A percentile compares a stretch with the other conserved stretches of the same genome.
These are phyloP conservation scores for Euphorbia schlechtendalii DNA, from an alignment of 441 rosid species.

Conservation along the genomic window DNA sequence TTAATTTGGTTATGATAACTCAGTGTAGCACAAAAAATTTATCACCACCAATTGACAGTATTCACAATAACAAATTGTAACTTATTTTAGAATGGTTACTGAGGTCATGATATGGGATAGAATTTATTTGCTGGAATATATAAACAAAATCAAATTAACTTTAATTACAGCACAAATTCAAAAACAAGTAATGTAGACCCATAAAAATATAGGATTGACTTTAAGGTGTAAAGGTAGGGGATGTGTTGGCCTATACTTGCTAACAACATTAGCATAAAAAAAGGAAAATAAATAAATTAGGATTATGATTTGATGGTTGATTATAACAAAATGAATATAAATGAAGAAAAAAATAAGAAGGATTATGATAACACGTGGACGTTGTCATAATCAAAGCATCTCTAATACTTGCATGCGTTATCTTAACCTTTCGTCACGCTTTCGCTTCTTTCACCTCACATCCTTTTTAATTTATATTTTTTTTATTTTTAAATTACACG, in stretches of 20 bases:
- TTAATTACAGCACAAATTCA: not conserved
- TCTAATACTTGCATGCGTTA: conserved; percentile 38
- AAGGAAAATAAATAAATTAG: too few relatives aligned
- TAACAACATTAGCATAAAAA: not conserved
- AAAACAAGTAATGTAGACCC: not conserved
- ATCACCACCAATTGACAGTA: too few relatives aligned
- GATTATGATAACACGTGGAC: conserved; percentile 46
- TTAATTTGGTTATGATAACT: too few relatives aligned
- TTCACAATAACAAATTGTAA: not conserved
- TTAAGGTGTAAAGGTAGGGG: too few relatives aligned
- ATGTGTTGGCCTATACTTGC: not conserved
- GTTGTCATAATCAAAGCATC: conserved; percentile 26
- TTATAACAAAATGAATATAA: not conserved
- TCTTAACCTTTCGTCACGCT: conserved; percentile 52
- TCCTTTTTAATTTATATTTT: not conserved
- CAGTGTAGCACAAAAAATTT: too few relatives aligned
- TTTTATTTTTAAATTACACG: too few relatives aligned
- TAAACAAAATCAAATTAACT: not conserved
- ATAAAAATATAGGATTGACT: too few relatives aligned
- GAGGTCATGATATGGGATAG: conserved; percentile 1
- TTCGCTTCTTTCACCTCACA: conserved; percentile 46
- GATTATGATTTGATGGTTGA: not conserved
- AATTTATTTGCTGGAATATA: not conserved
- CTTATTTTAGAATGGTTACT: not conserved
- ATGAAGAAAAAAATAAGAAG: conserved; percentile 23